A percentile compares a stretch with the other conserved stretches of the same genome.
Evolutionary conservation across 176 grass and related monocot species (phyloP).

Genomic region (Bolboschoenus planiculmis): DNA sequence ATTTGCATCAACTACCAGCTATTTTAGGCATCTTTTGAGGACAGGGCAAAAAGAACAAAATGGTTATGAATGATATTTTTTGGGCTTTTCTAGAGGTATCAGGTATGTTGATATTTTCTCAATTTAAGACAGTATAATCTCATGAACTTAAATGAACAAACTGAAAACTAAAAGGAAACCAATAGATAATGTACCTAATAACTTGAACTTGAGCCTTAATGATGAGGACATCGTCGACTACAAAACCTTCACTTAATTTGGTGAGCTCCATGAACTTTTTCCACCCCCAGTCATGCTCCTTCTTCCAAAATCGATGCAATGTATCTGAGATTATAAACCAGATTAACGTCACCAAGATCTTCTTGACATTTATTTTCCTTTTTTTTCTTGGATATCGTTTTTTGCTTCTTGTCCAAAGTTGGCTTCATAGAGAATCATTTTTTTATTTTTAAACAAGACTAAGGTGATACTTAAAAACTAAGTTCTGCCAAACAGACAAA

Average conservation of each 20-base stretch:
- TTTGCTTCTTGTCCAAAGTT: background rate
- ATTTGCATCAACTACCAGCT: background rate
- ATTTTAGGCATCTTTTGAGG: background rate
- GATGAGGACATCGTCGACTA: conserved; percentile 75
- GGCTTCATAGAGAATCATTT: background rate
- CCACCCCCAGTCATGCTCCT: conserved; percentile 99
- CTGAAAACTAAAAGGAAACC: background rate
- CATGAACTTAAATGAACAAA: background rate
- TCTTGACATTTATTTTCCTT: background rate
- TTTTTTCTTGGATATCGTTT: background rate
- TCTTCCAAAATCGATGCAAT: conserved; percentile 98
- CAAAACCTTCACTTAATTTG: conserved; percentile 88
- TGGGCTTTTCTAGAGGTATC: background rate
- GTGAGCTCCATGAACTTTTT: conserved; percentile 99
- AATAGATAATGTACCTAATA: conserved; percentile 56
- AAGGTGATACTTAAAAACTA: background rate
- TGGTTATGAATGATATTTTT: background rate
- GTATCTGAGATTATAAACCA: conserved; percentile 65
- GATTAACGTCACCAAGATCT: background rate
- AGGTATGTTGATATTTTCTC: background rate
- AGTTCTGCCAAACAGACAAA: background rate
- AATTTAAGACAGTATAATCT: background rate
- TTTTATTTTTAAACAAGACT: background rate
- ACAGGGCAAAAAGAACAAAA: background rate
- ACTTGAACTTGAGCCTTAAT: conserved; percentile 99